Evolutionary conservation across 2,329 filamentous ascomycete genomes (phyloP).

Genomic region (Coniochaeta ligniaria): DNA sequence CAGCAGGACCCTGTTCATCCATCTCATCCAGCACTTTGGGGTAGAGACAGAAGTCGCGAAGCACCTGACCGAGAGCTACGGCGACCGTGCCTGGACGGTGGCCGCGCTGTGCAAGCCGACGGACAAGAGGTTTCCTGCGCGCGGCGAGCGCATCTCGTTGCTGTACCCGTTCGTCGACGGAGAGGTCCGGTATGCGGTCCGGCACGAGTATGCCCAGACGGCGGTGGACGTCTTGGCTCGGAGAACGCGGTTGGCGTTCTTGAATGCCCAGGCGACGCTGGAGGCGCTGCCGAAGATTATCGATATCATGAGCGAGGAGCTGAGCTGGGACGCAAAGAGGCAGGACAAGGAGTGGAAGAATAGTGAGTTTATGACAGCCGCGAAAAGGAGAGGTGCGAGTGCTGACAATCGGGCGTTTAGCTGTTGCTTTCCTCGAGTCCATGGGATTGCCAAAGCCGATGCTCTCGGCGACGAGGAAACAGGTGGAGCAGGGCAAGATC

Average conservation of each 20-base stretch:
- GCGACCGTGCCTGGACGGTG: constrained; percentile 88
- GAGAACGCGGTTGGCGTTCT: constrained; percentile 76
- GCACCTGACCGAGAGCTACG: constrained; percentile 81
- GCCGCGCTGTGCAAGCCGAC: constrained; percentile 73
- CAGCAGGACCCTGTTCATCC: constrained; percentile 87
- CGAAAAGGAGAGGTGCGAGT: background rate
- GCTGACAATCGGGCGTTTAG: constrained; percentile 23
- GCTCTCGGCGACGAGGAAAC: constrained; percentile 47
- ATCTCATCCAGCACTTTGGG: constrained; percentile 87
- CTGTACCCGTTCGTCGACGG: constrained; percentile 90
- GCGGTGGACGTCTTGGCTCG: constrained; percentile 83
- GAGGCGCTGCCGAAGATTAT: constrained; percentile 81
- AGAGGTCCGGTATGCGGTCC: constrained; percentile 80
- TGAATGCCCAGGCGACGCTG: constrained; percentile 85
- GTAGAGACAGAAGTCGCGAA: constrained; percentile 88
- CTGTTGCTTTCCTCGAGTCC: constrained; percentile 52
- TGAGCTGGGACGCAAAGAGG: constrained; percentile 67
- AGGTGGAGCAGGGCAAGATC: constrained; percentile 54
- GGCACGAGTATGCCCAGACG: constrained; percentile 87
- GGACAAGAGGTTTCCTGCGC: constrained; percentile 71
- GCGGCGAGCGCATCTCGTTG: constrained; percentile 70
- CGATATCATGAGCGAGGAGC: constrained; percentile 80
- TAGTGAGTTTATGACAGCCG: constrained; percentile 34
- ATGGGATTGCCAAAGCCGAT: constrained; percentile 60
- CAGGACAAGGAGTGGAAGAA: constrained; percentile 79